Evolutionary conservation across 2,329 filamentous ascomycete genomes (phyloP).

Genomic region (Monilinia polystroma): DNA sequence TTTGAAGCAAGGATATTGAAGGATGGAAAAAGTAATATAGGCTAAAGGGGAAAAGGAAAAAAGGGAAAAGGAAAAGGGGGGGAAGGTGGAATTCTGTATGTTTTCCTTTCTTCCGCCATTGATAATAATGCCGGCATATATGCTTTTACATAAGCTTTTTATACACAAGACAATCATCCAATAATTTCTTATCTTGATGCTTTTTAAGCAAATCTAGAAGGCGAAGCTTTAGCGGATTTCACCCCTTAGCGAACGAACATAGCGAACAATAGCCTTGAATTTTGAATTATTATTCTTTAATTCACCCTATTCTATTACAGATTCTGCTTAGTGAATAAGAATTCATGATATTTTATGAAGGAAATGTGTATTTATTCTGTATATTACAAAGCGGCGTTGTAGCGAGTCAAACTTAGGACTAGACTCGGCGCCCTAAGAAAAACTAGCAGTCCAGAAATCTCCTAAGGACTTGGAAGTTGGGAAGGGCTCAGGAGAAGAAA

Average conservation of each 20-base stretch:
- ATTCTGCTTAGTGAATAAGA: background rate
- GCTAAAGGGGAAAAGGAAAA: background rate
- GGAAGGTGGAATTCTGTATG: background rate
- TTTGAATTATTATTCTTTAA: background rate
- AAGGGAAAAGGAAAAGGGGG: no score
- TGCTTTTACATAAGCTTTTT: slow-evolving; percentile 7
- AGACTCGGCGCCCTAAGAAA: slow-evolving; percentile 6
- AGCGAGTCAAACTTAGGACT: background rate
- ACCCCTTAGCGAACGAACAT: background rate
- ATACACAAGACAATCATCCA: background rate
- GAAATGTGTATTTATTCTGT: background rate
- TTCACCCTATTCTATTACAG: background rate
- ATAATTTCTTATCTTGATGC: background rate
- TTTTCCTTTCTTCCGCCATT: background rate
- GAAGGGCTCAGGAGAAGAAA: no score
- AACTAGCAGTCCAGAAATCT: background rate
- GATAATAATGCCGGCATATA: background rate
- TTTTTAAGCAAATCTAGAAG: slow-evolving; percentile 1
- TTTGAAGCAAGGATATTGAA: background rate
- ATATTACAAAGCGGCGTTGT: slow-evolving; percentile 8
- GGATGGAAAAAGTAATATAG: background rate
- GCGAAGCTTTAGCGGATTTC: background rate
- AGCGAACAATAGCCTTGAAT: background rate
- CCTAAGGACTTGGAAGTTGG: background rate
- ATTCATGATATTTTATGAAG: background rate